Base-by-base conservation (phyloP, 208 protist genomes). In the Acanthamoeba royreba region DNA sequence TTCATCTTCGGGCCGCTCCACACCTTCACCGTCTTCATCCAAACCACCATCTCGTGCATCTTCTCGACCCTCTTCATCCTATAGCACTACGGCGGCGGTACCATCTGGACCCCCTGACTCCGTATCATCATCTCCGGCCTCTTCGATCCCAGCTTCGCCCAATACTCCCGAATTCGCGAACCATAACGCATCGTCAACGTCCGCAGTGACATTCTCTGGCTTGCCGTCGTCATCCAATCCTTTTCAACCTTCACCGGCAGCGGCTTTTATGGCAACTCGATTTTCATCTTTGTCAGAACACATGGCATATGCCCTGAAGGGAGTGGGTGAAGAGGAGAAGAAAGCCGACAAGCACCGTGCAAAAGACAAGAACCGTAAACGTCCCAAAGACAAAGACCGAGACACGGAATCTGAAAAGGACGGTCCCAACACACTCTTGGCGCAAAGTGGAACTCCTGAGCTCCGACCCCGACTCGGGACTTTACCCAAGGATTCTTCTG, bases 201-300 rank as follows among this genome's bases (percentile, higher is more conserved):
- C 72, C 38, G 25, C 58, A 0, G 42, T 83, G 42, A 83, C 72
- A 38, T 83, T 83, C 42, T 83, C 72, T n/a, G 35, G 17, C 25
- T 13, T 83, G 40, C 72, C 35, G 17, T 1, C 63, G 42, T 13
- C n/a, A 13, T 46, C 72, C n/a, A 83, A 83, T 49, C 72, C 72
- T 38, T n/a, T 83, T 43, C 72, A 83, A 43, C 72, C 72, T 0
- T 52, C 72, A n/a, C 13, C 72, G 15, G 72, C 72, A 19, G n/a
- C 72, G 38, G 72, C 72, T n/a, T 83, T 53, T 43, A 83, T 83
- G 72, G 72, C 72, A 9, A 83, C 72, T n/a, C 72, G 72, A 38
- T 83, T 83, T 43, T 83, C 72, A n/a, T 83, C 72, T 22, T 43
- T 83, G 42, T 83, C 72, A 19, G 72, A 83, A 43, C 72, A 83